phyloP scores from a whole-genome alignment of 495 filamentous ascomycete species.

The Podospora fimiseda region DNA sequence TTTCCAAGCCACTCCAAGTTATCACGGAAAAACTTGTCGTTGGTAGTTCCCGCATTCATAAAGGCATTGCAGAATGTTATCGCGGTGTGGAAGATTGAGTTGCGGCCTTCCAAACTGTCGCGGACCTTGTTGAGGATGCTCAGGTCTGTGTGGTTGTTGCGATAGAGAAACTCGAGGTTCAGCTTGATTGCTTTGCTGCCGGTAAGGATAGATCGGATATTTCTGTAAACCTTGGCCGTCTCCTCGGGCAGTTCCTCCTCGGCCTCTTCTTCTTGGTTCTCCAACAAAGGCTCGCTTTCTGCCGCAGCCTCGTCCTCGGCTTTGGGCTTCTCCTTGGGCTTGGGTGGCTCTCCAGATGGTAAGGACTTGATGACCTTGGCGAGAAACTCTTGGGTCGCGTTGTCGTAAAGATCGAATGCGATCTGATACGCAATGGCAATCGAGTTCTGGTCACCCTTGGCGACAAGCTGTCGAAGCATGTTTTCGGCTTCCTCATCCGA shows the following conservation, averaged over 20 bases:
- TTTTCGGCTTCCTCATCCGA: constrained; percentile 87
- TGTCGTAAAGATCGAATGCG: constrained; percentile 95
- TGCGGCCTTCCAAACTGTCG: constrained; percentile 89
- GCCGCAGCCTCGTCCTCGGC: constrained; percentile 42
- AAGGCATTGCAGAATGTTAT: constrained; percentile 97
- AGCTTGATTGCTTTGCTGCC: constrained; percentile 89
- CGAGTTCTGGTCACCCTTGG: constrained; percentile 68
- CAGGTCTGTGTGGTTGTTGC: constrained; percentile 78
- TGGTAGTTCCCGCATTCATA: constrained; percentile 98
- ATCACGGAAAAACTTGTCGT: constrained; percentile 94
- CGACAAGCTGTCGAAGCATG: constrained; percentile 73
- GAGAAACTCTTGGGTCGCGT: constrained; percentile 94
- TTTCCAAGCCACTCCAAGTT: constrained; percentile 98
- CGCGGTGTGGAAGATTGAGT: constrained; percentile 96
- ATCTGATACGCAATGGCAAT: constrained; percentile 91
- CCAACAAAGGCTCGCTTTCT: constrained; percentile 41
- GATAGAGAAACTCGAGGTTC: constrained; percentile 91
- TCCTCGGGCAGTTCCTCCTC: constrained; percentile 40
- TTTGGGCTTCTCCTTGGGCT: constrained; percentile 42
- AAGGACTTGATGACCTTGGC: constrained; percentile 80
- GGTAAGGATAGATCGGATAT: constrained; percentile 78
- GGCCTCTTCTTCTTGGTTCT: constrained; percentile 25
- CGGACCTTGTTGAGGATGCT: constrained; percentile 91
- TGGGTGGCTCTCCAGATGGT: constrained; percentile 52
- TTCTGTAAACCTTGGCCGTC: constrained; percentile 57